Base-by-base conservation (phyloP, 192 early-diverging fungal species). In the Thoreauomyces humboldtii region DNA sequence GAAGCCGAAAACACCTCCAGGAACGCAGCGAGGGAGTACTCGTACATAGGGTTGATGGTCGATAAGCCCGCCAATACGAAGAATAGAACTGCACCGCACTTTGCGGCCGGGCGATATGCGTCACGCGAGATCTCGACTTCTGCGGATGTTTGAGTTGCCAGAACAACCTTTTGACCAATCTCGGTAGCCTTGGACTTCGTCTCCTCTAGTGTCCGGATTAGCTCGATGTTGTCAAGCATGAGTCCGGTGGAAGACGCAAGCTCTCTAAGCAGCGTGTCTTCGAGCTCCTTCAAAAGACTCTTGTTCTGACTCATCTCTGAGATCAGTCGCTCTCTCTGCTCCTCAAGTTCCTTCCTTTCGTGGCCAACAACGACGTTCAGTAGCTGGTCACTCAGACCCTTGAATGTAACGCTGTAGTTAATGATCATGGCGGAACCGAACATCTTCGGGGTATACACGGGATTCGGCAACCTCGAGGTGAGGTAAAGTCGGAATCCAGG, bases 21-120 rank as follows among this genome's bases (percentile, higher is more conserved):
- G 62, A 85, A 85, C 7, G 82, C 79, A 17, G 72, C 71, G 4
- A 83, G 67, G 0, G 78, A 79, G 57, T 85, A 85, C 53, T 85
- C 78, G 61, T 85, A 85, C 82, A 85, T 85, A 9, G 82, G 80
- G 59, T 82, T 85, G 75, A 85, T 85, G 35, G 82, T 85, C 5
- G 80, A 76, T 33, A 85, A 59, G 54, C 79, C 77, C 29, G 82
- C 80, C 37, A 85, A 54, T 15, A 85, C 82, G 52, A 85, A 85
- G 75, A 85, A 85, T 29, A 85, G 69, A 11, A 85, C 82, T 2
- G 82, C 82, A 35, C 82, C 82, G 61, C 81, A 83, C 52, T 78
- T 80, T 9, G 82, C 80, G 2, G 73, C 82, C 4, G 82, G 82
- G 2, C 82, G 47, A 55, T 85, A 85, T 2, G 68, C 82, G 63